A percentile compares a stretch with the other conserved stretches of the same genome.
Conservation (phyloP, 106 monocot genomes). For the Acorus calamus region DNA sequence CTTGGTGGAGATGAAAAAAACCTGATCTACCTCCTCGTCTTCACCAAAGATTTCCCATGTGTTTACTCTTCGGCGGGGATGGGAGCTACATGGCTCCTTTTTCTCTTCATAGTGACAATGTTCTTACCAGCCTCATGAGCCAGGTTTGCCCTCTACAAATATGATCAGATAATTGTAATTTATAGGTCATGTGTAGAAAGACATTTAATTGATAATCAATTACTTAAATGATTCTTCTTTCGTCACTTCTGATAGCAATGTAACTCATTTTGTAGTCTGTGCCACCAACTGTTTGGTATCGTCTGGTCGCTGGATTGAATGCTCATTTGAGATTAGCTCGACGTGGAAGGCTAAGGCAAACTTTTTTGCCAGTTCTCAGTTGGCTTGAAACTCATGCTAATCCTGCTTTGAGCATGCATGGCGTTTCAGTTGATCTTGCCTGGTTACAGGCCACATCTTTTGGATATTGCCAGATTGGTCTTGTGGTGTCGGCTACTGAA, state of each 20-base stretch:
- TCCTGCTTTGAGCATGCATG: slow-evolving; percentile 39
- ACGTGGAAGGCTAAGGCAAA: slow-evolving; percentile 47
- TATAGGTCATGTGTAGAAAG: too few species aligned
- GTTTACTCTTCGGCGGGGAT: slow-evolving; percentile 85
- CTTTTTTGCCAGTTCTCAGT: slow-evolving; percentile 48
- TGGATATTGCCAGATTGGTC: slow-evolving; percentile 78
- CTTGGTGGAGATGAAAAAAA: slow-evolving; percentile 98
- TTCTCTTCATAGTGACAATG: slow-evolving; percentile 89
- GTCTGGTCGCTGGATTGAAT: slow-evolving; percentile 93
- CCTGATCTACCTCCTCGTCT: slow-evolving; percentile 90
- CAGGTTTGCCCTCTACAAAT: slow-evolving; percentile 38
- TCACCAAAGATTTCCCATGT: slow-evolving; percentile 86
- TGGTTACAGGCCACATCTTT: slow-evolving; percentile 72
- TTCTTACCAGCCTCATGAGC: slow-evolving; percentile 93
- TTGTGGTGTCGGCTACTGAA: slow-evolving; percentile 50
- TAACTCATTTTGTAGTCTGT: slow-evolving; percentile 37
- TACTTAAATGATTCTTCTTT: too few species aligned
- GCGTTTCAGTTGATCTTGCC: slow-evolving; percentile 52
- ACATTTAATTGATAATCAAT: too few species aligned
- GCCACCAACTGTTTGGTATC: slow-evolving; percentile 93
- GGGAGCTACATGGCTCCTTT: slow-evolving; percentile 98
- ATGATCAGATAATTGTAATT: neutral
- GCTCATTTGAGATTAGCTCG: slow-evolving; percentile 82
- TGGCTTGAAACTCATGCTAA: slow-evolving; percentile 85
- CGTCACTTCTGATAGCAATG: neutral